phyloP scores from a whole-genome alignment of 2,329 filamentous ascomycete species.

The Paecilomyces niveus region DNA sequence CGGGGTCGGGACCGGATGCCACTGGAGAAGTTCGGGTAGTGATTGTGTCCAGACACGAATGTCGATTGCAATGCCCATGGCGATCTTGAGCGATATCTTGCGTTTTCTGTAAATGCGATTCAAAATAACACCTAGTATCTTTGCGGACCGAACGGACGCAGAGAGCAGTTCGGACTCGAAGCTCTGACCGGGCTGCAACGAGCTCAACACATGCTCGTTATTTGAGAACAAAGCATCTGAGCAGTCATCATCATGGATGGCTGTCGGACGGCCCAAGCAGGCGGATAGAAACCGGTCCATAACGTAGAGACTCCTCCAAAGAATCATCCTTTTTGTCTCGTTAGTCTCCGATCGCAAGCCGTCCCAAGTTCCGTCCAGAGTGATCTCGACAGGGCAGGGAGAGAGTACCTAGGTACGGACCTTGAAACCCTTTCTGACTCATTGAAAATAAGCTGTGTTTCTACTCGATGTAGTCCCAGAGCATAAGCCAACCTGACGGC shows the following conservation, averaged over 20 bases:
- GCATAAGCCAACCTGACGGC: constrained; percentile 58
- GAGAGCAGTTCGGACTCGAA: constrained; percentile 42
- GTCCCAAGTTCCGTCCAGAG: background rate
- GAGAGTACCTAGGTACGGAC: constrained; percentile 21
- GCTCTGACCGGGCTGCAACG: constrained; percentile 15
- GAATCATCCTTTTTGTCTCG: constrained; percentile 29
- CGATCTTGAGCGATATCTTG: constrained; percentile 51
- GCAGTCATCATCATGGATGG: constrained; percentile 58
- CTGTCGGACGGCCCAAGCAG: constrained; percentile 55
- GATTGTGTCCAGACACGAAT: constrained; percentile 48
- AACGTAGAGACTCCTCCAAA: constrained; percentile 60
- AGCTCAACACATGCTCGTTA: constrained; percentile 2
- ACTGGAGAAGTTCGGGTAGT: constrained; percentile 44
- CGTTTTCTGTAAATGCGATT: constrained; percentile 54
- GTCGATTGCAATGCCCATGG: constrained; percentile 50
- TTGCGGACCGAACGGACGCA: constrained; percentile 51
- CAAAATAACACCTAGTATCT: constrained; percentile 52
- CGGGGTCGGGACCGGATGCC: constrained; percentile 41
- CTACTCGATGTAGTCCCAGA: constrained; percentile 54
- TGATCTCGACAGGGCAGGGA: constrained; percentile 45
- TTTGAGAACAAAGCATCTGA: constrained; percentile 41
- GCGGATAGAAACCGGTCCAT: constrained; percentile 58
- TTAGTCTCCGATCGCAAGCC: background rate
- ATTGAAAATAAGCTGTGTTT: constrained; percentile 41
- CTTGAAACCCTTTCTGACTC: constrained; percentile 7